Evolutionary conservation across 306 rosid species (phyloP).

Genomic region (Biancaea sappan): DNA sequence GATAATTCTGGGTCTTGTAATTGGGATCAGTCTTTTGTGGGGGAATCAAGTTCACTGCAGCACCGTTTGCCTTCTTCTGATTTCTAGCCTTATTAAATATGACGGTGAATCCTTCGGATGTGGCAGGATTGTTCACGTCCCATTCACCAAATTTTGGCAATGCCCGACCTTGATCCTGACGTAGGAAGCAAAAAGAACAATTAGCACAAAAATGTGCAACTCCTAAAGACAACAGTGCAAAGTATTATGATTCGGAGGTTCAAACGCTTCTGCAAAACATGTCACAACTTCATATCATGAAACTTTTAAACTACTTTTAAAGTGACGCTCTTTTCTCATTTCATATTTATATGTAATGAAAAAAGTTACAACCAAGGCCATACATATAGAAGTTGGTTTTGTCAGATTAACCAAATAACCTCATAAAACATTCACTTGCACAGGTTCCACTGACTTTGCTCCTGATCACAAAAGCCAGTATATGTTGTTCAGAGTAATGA

Average conservation of each 20-base stretch:
- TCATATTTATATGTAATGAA: too few relatives aligned
- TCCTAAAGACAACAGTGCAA: neutral
- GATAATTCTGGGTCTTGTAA: constrained; percentile 30
- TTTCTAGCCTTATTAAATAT: constrained; percentile 88
- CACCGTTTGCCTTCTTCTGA: constrained; percentile 65
- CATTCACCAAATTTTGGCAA: constrained; percentile 91
- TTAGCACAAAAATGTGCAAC: neutral
- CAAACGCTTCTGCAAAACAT: neutral
- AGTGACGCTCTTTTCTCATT: too few relatives aligned
- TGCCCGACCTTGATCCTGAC: constrained; percentile 72
- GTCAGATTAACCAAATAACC: neutral
- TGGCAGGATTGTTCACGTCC: constrained; percentile 94
- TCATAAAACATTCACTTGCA: too few relatives aligned
- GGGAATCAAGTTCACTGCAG: constrained; percentile 30
- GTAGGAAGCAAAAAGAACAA: neutral
- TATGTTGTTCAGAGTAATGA: neutral
- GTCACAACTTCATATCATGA: constrained; percentile 16
- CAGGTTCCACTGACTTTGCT: neutral
- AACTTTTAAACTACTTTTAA: neutral
- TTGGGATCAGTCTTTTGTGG: constrained; percentile 43
- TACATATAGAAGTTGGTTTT: neutral
- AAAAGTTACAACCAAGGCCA: too few relatives aligned
- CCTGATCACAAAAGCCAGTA: neutral
- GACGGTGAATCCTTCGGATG: constrained; percentile 88
- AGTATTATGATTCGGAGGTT: too few relatives aligned